A percentile compares a stretch with the other conserved stretches of the same genome.
Evolutionary conservation across 164 flowering plant species (phyloP).

Genomic region (Tetrastigma voinierianum): DNA sequence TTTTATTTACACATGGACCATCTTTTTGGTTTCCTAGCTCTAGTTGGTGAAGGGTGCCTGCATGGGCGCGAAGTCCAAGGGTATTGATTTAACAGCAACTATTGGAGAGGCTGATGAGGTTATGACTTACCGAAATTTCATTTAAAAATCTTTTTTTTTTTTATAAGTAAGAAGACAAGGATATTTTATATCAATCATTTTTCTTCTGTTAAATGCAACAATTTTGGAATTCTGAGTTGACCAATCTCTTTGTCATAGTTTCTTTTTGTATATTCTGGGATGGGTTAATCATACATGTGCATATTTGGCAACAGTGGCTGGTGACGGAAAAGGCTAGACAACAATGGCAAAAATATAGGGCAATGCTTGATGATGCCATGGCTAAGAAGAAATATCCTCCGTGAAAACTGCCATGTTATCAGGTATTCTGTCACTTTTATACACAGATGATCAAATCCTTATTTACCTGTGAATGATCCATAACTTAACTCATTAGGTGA

Average conservation of each 20-base stretch:
- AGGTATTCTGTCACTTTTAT: slow-evolving; percentile 24
- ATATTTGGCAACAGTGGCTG: slow-evolving; percentile 62
- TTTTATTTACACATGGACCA: slow-evolving; percentile 2
- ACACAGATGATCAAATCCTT: not conserved
- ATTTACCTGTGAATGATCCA: no score
- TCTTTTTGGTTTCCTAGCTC: slow-evolving; percentile 37
- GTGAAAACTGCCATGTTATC: slow-evolving; percentile 14
- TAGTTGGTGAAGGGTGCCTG: slow-evolving; percentile 97
- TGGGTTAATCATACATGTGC: slow-evolving; percentile 7
- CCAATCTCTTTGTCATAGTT: not conserved
- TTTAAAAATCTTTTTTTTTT: no score
- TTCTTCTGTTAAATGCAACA: not conserved
- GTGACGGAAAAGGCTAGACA: slow-evolving; percentile 72
- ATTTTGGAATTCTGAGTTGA: not conserved
- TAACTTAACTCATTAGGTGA: not conserved
- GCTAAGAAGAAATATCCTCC: slow-evolving; percentile 21
- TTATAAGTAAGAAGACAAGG: no score
- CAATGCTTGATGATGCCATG: slow-evolving; percentile 62
- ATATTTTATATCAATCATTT: no score
- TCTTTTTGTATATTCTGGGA: slow-evolving; percentile 2
- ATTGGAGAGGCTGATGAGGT: slow-evolving; percentile 63
- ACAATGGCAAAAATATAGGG: slow-evolving; percentile 71
- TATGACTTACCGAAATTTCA: not conserved
- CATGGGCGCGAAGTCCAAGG: slow-evolving; percentile 96
- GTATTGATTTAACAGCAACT: slow-evolving; percentile 37